These are phyloP conservation scores for Termitomyces sp. DNA, from an alignment of 768 basidiomycete genomes.

Conservation along the genomic window DNA sequence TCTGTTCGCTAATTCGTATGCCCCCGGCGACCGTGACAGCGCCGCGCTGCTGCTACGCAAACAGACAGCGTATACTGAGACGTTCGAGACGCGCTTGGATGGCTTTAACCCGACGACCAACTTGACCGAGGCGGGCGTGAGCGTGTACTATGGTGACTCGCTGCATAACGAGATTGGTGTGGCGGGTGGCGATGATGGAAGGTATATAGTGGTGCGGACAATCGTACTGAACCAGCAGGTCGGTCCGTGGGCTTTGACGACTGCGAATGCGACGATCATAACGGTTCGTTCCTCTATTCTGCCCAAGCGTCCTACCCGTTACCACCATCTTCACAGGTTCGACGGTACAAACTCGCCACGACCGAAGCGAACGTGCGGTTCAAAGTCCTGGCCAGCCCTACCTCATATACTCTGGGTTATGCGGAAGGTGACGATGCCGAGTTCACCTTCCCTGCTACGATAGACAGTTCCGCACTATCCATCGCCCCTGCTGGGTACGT, in stretches of 20 bases:
- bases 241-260: constrained; percentile 34
- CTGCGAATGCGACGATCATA: constrained; percentile 27
- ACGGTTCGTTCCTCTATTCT: constrained; percentile 21
- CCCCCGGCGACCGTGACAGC: constrained; percentile 37
- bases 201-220: constrained; percentile 29
- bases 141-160: constrained; percentile 34
- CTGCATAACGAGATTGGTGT: constrained; percentile 39
- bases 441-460: constrained; percentile 25
- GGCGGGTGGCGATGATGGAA: constrained; percentile 20
- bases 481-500: constrained; percentile 33
- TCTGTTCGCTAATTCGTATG: constrained; percentile 33
- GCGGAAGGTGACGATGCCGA: constrained; percentile 28
- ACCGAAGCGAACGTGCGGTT: constrained; percentile 27
- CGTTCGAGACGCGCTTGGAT: constrained; percentile 34
- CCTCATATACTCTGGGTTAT: constrained; percentile 32
- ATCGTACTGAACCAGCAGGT: constrained; percentile 31
- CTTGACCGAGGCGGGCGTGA: constrained; percentile 37
- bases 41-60: constrained; percentile 37
- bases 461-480: constrained; percentile 33
- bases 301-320: no score
- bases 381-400: constrained; percentile 27
- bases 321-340: constrained; percentile 12
- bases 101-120: constrained; percentile 28
- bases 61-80: constrained; percentile 36
- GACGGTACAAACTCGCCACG: constrained; percentile 22